These are phyloP conservation scores for Beauveria brongniartii DNA, from an alignment of 2,329 filamentous ascomycete species.

Conservation along the genomic window DNA sequence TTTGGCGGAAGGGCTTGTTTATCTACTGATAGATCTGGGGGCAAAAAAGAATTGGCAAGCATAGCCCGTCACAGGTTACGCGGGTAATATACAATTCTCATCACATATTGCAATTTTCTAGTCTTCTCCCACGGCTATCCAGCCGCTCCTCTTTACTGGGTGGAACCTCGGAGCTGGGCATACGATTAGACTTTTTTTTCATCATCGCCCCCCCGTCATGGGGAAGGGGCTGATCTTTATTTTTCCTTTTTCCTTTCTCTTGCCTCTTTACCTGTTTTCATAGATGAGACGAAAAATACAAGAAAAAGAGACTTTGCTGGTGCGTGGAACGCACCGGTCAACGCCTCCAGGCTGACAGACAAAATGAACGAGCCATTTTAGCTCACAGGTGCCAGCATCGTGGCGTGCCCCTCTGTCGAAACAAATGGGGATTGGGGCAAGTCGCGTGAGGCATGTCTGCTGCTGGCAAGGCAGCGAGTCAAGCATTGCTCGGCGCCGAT, in stretches of 20 bases:
- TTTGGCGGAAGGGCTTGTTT: conserved; percentile 1
- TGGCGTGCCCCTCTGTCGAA: not conserved
- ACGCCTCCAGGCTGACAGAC: not conserved
- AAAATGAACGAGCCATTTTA: conserved; percentile 1
- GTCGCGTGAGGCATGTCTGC: not conserved
- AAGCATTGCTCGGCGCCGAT: not conserved
- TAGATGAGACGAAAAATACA: not conserved
- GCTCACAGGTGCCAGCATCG: not conserved
- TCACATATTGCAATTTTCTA: not conserved
- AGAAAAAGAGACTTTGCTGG: not conserved
- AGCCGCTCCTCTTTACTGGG: not conserved
- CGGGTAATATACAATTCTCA: conserved; percentile 1
- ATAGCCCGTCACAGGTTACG: not conserved
- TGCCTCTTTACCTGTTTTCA: not conserved
- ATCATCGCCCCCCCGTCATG: not conserved
- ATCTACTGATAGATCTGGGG: conserved; percentile 9
- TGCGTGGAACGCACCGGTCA: not conserved
- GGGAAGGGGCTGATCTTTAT: not conserved
- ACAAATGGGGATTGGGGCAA: not conserved
- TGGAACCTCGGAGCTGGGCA: not conserved
- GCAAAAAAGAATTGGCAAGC: conserved; percentile 1
- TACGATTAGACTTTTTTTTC: not conserved
- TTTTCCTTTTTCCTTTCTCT: not conserved
- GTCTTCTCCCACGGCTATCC: not conserved
- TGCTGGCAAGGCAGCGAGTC: not conserved